phyloP scores from a whole-genome alignment of 148 eudicot genomes.

The Rhododendron mucronatum region DNA sequence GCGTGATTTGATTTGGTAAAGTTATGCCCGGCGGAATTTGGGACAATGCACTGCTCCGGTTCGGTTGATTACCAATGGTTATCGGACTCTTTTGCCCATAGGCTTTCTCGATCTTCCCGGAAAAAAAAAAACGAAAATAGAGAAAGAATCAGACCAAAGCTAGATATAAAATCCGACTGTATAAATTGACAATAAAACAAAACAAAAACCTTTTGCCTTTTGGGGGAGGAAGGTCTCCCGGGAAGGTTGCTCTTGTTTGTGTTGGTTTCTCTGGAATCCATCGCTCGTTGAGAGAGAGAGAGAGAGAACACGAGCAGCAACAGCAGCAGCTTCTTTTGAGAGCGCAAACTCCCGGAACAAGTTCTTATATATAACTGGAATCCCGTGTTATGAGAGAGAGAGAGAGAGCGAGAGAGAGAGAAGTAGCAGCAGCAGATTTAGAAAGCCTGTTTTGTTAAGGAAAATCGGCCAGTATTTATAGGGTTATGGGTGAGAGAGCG shows the following conservation, averaged over 20 bases:
- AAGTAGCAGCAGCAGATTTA: background rate
- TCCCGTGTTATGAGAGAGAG: background rate
- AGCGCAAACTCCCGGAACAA: too few species aligned
- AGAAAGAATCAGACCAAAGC: background rate
- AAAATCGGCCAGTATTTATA: too few species aligned
- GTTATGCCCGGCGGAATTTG: too few species aligned
- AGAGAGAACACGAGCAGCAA: background rate
- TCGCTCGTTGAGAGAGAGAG: background rate
- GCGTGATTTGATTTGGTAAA: too few species aligned
- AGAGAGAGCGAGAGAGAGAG: background rate
- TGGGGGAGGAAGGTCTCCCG: background rate
- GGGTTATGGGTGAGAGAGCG: too few species aligned
- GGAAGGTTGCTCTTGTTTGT: background rate
- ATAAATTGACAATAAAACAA: background rate
- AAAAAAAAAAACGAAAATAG: background rate
- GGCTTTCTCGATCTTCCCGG: background rate
- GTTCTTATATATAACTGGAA: too few species aligned
- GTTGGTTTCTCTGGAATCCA: background rate
- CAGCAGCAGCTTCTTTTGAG: background rate
- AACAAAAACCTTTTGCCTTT: background rate
- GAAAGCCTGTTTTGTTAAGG: background rate
- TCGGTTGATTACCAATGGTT: background rate
- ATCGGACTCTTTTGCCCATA: background rate
- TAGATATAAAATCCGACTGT: background rate
- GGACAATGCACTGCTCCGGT: too few species aligned